Evolutionary conservation across 208 protist genomes (phyloP), one percentile per base, ranked within the genome.

Genomic region (Leishmania martiniquensis): DNA sequence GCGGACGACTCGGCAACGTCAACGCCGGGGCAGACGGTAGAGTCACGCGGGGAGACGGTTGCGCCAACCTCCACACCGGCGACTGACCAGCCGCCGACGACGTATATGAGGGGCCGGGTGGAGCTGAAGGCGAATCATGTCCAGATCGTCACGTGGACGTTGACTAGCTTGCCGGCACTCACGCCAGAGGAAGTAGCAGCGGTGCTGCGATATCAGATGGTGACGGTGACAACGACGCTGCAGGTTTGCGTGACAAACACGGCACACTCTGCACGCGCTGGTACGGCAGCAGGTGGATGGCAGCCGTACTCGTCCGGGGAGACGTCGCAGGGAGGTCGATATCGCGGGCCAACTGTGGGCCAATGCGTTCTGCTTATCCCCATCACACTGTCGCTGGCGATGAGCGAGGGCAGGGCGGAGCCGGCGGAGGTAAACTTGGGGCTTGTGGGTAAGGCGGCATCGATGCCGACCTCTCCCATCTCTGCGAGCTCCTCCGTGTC

Each of bases 351-450:
- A 13, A 70, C 79, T 2, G 76, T 77, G 29, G 85, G 82, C 0
- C 85, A 89, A 76, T 89, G 85, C 22, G 77, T 87, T 60, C 80
- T 87, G 59, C 85, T 91, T 37, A 78, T 87, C 15, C 87, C 84
- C 55, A 84, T 84, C 75, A 80, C 78, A 34, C 86, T 87, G 47
- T 77, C 76, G 6, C 55, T 84, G 44, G 88, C 93, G 13, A 77
- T 93, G 76, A 97, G 93, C 69, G 90, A 93, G 69, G 90, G 90
- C 17, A 75, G 80, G 1, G 90, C 83, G 51, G 86, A 89, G 60
- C 91, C 91, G 22, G 52, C 76, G 42, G 42, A 75, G 51, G 77
- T 90, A 22, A 82, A 85, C 47, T 67, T 90, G 39, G 86, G 86
- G 5, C 71, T 87, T 62, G 84, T 90, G 17, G 78, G 77, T 13